Conservation (phyloP, 352 stramenopile species). For the Saprolegnia diclina region DNA sequence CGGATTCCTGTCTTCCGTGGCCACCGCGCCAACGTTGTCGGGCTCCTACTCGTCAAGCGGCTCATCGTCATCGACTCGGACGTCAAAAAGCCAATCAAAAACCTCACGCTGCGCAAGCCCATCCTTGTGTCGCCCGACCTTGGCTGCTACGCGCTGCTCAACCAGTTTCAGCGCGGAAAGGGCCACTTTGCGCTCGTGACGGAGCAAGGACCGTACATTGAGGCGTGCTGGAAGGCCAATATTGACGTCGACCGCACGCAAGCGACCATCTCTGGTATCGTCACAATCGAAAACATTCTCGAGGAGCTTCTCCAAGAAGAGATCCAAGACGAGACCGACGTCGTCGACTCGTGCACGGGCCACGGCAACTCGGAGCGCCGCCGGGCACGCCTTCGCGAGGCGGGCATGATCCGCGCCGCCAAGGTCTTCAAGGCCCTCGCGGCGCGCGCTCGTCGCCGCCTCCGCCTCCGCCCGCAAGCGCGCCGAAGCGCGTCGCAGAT, state of each 20-base stretch:
- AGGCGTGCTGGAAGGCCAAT: constrained; percentile 30
- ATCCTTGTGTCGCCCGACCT: constrained; percentile 42
- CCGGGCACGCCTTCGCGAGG: not conserved
- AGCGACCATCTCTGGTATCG: constrained; percentile 41
- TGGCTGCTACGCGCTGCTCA: constrained; percentile 50
- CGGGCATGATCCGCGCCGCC: constrained; percentile 8
- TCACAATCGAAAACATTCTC: constrained; percentile 59
- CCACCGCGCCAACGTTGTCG: constrained; percentile 36
- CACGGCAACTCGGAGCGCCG: not conserved
- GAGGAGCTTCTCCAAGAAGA: constrained; percentile 46
- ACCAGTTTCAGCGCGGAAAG: constrained; percentile 49
- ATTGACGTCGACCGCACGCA: constrained; percentile 31
- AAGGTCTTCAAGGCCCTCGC: constrained; percentile 8
- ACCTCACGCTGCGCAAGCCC: constrained; percentile 33
- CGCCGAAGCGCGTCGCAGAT: not conserved
- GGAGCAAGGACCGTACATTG: constrained; percentile 29
- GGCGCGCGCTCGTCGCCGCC: not conserved
- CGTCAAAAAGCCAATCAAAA: constrained; percentile 29
- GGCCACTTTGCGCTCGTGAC: constrained; percentile 40
- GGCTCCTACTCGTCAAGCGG: constrained; percentile 45
- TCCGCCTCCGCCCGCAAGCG: constrained; percentile 1
- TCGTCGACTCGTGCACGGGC: not conserved
- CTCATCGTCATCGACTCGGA: constrained; percentile 52
- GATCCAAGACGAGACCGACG: constrained; percentile 46
- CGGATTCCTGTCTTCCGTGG: constrained; percentile 56